Base-by-base conservation (phyloP, 495 filamentous ascomycete genomes). In the Hypomontagnella monticulosa region DNA sequence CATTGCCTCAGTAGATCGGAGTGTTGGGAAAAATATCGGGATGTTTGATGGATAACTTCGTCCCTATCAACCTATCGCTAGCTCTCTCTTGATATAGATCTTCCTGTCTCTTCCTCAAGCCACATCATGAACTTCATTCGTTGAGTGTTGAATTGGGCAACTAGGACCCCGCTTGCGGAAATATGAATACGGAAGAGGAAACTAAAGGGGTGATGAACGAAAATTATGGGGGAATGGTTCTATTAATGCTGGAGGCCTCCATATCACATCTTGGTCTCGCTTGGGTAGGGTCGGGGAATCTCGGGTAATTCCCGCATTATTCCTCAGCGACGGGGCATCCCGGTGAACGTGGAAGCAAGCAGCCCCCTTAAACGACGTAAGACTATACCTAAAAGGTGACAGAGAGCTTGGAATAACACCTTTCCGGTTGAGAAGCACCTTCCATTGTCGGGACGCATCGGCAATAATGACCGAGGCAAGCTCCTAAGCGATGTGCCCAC, bases 261-360 rank as follows among this genome's bases (percentile, higher is more conserved):
- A 32, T 23, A 23, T 23, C 44, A 48, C 20, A 30, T 48, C 44
- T 32, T 30, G 44, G 19, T 48, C 4, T 32, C 20, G 23, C 19
- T 30, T 7, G 44, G 44, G 12, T 48, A 48, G 7, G 19, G 20
- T 32, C 44, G 44, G 2, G 44, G 44, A 48, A 48, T 48, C 10
- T 48, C 44, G 44, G 27, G 30, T 20, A 48, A n/a, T n/a, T 48
- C 30, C n/a, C 30, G 44, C 23, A 20, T 30, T 10, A 32, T 48
- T 48, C 44, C 44, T 48, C 20, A 12, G 14, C 20, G 19, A 11
- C 19, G 23, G 30, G 44, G 44, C 11, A 32, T 14, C 4, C 32
- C 44, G 20, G 23, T 11, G 20, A 32, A 48, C 1, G 3, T 10
- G 20, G 44, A 30, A 23, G n/a, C n/a, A 48, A 30, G 4, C 19